Evolutionary conservation across 2,329 filamentous ascomycete genomes (phyloP).

Genomic region (Colletotrichum falcatum): DNA sequence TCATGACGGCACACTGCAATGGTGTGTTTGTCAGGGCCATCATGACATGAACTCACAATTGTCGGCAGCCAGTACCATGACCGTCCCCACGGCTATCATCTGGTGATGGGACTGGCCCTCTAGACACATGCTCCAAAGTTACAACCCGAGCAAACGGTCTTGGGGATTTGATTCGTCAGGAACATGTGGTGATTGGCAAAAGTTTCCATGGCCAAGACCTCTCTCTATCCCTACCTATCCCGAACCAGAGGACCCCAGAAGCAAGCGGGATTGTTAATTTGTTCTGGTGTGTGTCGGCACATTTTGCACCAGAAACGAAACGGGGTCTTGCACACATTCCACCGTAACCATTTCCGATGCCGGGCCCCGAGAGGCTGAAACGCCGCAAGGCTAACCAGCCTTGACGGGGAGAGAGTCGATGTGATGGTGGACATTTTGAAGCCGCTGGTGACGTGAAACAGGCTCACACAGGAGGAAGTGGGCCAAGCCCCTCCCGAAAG

Average conservation of each 20-base stretch:
- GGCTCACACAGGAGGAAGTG: conserved; percentile 38
- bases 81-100: background rate
- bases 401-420: conserved; percentile 10
- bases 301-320: conserved; percentile 30
- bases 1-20: conserved; percentile 2
- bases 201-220: conserved; percentile 33
- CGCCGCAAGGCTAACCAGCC: conserved; percentile 18
- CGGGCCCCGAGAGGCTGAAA: conserved; percentile 32
- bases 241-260: conserved; percentile 19
- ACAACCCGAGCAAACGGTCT: conserved; percentile 9
- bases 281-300: conserved; percentile 18
- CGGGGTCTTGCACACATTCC: conserved; percentile 4
- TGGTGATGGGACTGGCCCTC: conserved; percentile 14
- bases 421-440: conserved; percentile 9
- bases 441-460: conserved; percentile 29
- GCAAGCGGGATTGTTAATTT: conserved; percentile 14
- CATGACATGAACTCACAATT: background rate
- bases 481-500: conserved; percentile 16
- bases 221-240: background rate
- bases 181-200: conserved; percentile 14
- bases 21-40: conserved; percentile 9
- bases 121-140: conserved; percentile 13
- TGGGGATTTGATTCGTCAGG: conserved; percentile 10
- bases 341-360: conserved; percentile 1
- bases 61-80: background rate